Evolutionary conservation across 805 yeast genomes (phyloP).

Genomic region (Hanseniaspora mollemarum): DNA sequence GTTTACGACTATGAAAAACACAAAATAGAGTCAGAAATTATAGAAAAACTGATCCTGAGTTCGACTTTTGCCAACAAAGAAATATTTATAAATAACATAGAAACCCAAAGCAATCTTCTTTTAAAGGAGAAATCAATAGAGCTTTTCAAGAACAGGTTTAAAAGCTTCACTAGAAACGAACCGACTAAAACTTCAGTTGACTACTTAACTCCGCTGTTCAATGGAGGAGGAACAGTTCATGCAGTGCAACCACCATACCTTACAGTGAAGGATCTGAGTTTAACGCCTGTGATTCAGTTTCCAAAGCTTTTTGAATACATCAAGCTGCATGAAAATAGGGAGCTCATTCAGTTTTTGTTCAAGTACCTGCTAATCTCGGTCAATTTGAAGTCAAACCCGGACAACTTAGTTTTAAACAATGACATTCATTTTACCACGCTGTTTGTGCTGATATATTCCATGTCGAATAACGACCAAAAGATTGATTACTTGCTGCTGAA

Average conservation of each 20-base stretch:
- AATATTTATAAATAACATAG: background rate
- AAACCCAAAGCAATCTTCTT: background rate
- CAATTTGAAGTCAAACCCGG: background rate
- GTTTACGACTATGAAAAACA: background rate
- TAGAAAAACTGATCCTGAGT: background rate
- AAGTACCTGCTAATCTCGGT: background rate
- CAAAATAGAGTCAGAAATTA: background rate
- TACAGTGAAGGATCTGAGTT: background rate
- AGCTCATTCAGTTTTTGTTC: conserved; percentile 8
- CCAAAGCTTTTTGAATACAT: conserved; percentile 10
- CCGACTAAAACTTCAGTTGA: background rate
- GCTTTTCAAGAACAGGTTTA: background rate
- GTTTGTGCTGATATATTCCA: background rate
- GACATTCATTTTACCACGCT: conserved; percentile 5
- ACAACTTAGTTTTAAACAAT: too few species aligned
- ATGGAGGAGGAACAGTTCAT: background rate
- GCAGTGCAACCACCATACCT: background rate
- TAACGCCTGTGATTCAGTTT: conserved; percentile 8
- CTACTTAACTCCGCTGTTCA: background rate
- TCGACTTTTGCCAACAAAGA: background rate
- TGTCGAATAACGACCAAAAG: background rate
- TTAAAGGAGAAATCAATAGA: background rate
- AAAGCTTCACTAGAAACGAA: background rate
- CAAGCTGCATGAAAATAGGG: conserved; percentile 7
- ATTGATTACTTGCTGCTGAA: background rate